Evolutionary conservation across 129 eudicot genomes (phyloP).

Genomic region (Lonicera japonica): DNA sequence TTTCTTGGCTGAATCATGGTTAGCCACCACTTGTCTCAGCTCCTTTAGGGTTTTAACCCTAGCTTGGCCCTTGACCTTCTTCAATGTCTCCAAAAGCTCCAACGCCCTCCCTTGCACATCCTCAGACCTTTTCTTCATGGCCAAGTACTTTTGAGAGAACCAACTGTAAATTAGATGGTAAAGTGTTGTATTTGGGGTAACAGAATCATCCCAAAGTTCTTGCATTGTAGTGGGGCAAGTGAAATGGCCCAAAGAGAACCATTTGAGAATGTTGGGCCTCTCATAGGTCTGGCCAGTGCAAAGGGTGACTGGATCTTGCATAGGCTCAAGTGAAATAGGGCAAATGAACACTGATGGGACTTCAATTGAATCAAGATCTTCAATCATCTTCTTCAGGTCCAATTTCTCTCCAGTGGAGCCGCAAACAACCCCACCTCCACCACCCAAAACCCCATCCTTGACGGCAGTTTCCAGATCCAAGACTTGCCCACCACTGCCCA

Average conservation of each 20-base stretch:
- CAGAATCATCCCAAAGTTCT: constrained; percentile 64
- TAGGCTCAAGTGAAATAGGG: constrained; percentile 68
- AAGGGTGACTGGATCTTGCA: constrained; percentile 79
- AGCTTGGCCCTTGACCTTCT: constrained; percentile 61
- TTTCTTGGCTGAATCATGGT: constrained; percentile 44
- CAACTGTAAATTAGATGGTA: constrained; percentile 50
- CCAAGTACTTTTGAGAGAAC: constrained; percentile 58
- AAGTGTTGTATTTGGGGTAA: constrained; percentile 62
- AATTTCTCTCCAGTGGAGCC: constrained; percentile 28
- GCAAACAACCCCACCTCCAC: constrained; percentile 24
- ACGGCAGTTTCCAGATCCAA: constrained; percentile 57
- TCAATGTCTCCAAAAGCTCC: constrained; percentile 51
- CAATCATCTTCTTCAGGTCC: constrained; percentile 65
- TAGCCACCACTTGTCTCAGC: constrained; percentile 30
- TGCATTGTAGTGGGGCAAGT: constrained; percentile 85
- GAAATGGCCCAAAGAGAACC: constrained; percentile 67
- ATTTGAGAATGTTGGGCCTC: constrained; percentile 47
- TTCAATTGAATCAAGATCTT: constrained; percentile 44
- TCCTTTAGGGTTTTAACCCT: constrained; percentile 55
- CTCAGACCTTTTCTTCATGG: constrained; percentile 61
- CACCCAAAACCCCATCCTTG: constrained; percentile 54
- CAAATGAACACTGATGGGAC: constrained; percentile 58
- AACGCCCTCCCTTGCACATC: constrained; percentile 66
- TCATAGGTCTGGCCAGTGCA: constrained; percentile 81
- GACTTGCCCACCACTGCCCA: constrained; percentile 36